Evolutionary conservation across 2,329 filamentous ascomycete genomes (phyloP).

Genomic region (Colletotrichum musae): DNA sequence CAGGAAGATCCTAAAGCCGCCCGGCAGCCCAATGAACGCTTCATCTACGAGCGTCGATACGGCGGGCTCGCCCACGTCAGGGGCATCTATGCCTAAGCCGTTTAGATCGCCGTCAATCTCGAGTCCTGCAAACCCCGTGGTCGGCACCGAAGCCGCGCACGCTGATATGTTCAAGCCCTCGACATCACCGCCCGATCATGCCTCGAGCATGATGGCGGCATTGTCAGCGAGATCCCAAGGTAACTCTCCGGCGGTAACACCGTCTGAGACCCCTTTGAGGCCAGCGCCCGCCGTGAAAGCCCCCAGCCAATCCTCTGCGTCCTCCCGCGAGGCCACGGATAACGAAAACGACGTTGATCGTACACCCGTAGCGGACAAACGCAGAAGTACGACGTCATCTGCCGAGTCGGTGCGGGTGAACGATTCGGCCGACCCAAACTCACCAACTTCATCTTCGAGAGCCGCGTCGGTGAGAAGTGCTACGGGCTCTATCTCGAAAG

Average conservation of each 20-base stretch:
- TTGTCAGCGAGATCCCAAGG: conserved; percentile 74
- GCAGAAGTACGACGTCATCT: conserved; percentile 58
- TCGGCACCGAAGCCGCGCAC: conserved; percentile 77
- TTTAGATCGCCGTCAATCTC: conserved; percentile 72
- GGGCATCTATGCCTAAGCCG: conserved; percentile 45
- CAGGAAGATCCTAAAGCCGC: conserved; percentile 61
- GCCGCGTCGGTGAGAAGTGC: conserved; percentile 57
- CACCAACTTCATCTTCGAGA: conserved; percentile 41
- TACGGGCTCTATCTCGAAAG: conserved; percentile 55
- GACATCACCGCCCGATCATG: conserved; percentile 70
- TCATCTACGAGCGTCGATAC: conserved; percentile 64
- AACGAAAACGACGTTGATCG: conserved; percentile 54
- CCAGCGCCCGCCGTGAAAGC: conserved; percentile 55
- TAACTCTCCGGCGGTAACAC: conserved; percentile 64
- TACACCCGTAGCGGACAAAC: conserved; percentile 46
- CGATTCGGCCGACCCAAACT: conserved; percentile 50
- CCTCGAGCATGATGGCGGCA: conserved; percentile 76
- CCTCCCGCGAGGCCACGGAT: conserved; percentile 60
- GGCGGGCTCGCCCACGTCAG: conserved; percentile 55
- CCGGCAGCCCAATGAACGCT: conserved; percentile 51
- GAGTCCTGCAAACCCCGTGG: conserved; percentile 73
- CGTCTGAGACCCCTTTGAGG: conserved; percentile 52
- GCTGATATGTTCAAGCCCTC: conserved; percentile 74
- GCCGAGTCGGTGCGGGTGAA: conserved; percentile 48
- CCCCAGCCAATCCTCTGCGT: conserved; percentile 65